These are phyloP conservation scores for Zygotorulaspora chibaensis DNA, from an alignment of 805 yeast genomes.

Conservation along the genomic window DNA sequence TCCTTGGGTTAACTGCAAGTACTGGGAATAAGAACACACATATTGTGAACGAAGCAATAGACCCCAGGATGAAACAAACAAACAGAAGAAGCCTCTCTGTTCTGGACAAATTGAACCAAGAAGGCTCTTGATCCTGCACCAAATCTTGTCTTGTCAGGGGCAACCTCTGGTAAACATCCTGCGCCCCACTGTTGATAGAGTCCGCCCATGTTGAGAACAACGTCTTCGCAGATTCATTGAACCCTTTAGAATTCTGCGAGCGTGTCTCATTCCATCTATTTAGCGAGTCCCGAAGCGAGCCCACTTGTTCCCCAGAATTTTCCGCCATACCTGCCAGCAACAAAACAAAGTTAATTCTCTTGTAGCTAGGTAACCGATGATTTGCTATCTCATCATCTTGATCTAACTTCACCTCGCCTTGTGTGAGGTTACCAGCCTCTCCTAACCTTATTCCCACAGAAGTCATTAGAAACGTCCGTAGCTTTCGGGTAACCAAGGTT, in stretches of 20 bases:
- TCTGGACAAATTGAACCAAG: slow-evolving; percentile 69
- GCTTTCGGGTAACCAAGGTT: too few species aligned
- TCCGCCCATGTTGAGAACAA: slow-evolving; percentile 39
- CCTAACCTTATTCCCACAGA: too few species aligned
- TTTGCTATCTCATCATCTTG: too few species aligned
- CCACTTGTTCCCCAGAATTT: slow-evolving; percentile 17
- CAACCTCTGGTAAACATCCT: slow-evolving; percentile 57
- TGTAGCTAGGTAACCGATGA: neutral
- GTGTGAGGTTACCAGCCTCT: too few species aligned
- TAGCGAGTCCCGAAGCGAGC: slow-evolving; percentile 38
- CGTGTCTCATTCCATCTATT: slow-evolving; percentile 38
- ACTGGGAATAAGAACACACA: slow-evolving; percentile 87
- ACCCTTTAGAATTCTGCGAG: slow-evolving; percentile 22
- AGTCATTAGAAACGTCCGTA: too few species aligned
- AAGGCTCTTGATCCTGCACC: slow-evolving; percentile 54
- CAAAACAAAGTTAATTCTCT: neutral
- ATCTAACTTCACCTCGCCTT: too few species aligned
- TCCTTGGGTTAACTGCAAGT: slow-evolving; percentile 81
- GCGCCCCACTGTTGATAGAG: slow-evolving; percentile 39
- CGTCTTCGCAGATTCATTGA: slow-evolving; percentile 36
- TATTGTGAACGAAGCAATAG: slow-evolving; percentile 74
- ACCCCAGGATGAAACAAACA: slow-evolving; percentile 67
- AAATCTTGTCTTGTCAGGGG: slow-evolving; percentile 59
- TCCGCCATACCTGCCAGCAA: slow-evolving; percentile 9
- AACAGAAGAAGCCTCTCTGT: slow-evolving; percentile 80